phyloP scores from a whole-genome alignment of 1,139 yeast genomes.

The Saccharomyces hybrid region DNA sequence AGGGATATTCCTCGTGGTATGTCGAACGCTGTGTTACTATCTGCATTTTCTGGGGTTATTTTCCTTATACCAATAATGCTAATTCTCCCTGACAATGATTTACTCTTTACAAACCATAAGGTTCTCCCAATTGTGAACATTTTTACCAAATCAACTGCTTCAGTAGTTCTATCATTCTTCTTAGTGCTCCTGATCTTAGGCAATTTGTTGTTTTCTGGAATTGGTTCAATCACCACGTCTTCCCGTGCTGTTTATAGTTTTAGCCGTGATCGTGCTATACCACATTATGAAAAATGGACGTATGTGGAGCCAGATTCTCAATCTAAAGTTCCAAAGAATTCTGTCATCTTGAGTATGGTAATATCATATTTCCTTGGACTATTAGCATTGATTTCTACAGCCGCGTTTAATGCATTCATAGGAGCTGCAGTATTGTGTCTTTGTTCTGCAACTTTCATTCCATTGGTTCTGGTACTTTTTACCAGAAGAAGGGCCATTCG shows the following conservation, averaged over 20 bases:
- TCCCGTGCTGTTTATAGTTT: constrained; percentile 82
- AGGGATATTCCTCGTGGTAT: constrained; percentile 71
- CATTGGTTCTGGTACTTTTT: constrained; percentile 55
- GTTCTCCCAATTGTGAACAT: constrained; percentile 53
- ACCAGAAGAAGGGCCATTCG: constrained; percentile 55
- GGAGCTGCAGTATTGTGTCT: constrained; percentile 77
- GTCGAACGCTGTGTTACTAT: constrained; percentile 53
- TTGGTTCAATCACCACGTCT: constrained; percentile 77
- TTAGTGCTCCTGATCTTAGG: constrained; percentile 62
- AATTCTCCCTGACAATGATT: constrained; percentile 57
- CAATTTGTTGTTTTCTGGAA: constrained; percentile 67
- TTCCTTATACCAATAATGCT: constrained; percentile 66
- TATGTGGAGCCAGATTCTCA: constrained; percentile 49
- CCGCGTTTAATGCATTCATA: constrained; percentile 79
- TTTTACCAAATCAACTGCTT: constrained; percentile 62
- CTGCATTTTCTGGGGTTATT: constrained; percentile 60
- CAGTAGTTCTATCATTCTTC: constrained; percentile 58
- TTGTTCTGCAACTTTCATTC: constrained; percentile 71
- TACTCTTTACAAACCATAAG: constrained; percentile 53
- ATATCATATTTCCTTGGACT: constrained; percentile 56
- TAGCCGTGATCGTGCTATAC: constrained; percentile 84
- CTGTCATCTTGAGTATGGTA: constrained; percentile 60
- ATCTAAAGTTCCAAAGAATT: constrained; percentile 66
- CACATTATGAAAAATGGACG: constrained; percentile 58
- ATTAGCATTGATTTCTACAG: constrained; percentile 58